Evolutionary conservation across 768 basidiomycete genomes (phyloP).

Genomic region (Kwoniella sp.): DNA sequence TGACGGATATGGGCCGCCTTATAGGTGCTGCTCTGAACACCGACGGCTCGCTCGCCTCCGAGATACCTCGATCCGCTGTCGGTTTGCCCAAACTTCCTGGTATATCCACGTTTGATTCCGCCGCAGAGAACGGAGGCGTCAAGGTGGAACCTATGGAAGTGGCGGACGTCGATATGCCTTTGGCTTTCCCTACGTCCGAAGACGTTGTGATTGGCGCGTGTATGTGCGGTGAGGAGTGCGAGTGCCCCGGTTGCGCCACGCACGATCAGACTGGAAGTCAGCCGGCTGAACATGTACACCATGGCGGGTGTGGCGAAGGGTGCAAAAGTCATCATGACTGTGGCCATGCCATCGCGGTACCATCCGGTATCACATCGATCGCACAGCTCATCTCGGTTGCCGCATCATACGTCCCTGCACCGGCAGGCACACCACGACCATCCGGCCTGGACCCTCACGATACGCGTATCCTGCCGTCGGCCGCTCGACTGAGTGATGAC

Average conservation of each 20-base stretch:
- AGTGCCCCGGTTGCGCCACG: slow-evolving; percentile 47
- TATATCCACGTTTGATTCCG: slow-evolving; percentile 34
- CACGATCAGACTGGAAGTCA: slow-evolving; percentile 30
- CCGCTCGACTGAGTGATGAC: slow-evolving; percentile 29
- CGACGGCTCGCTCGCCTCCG: slow-evolving; percentile 24
- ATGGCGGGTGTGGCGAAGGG: slow-evolving; percentile 26
- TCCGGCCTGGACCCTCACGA: slow-evolving; percentile 33
- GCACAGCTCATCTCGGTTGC: slow-evolving; percentile 38
- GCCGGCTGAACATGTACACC: slow-evolving; percentile 1
- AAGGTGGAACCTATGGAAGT: slow-evolving; percentile 34
- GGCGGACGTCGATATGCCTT: slow-evolving; percentile 34
- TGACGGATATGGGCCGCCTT: slow-evolving; percentile 35
- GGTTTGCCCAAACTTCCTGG: slow-evolving; percentile 40
- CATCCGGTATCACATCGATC: slow-evolving; percentile 41
- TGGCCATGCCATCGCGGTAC: slow-evolving; percentile 33
- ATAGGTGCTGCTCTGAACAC: slow-evolving; percentile 35
- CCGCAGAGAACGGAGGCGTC: slow-evolving; percentile 25
- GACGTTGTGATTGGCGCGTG: slow-evolving; percentile 44
- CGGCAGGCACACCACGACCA: too few relatives aligned
- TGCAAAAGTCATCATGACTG: slow-evolving; percentile 42
- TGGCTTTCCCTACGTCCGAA: slow-evolving; percentile 37
- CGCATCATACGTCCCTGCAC: slow-evolving; percentile 39
- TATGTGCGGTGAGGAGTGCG: slow-evolving; percentile 49
- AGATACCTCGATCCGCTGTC: slow-evolving; percentile 34
- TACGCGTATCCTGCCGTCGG: slow-evolving; percentile 38